Evolutionary conservation across 1,284 basidiomycete genomes (phyloP), one percentile per base, ranked within the genome.

Genomic region (Pterula multifida): DNA sequence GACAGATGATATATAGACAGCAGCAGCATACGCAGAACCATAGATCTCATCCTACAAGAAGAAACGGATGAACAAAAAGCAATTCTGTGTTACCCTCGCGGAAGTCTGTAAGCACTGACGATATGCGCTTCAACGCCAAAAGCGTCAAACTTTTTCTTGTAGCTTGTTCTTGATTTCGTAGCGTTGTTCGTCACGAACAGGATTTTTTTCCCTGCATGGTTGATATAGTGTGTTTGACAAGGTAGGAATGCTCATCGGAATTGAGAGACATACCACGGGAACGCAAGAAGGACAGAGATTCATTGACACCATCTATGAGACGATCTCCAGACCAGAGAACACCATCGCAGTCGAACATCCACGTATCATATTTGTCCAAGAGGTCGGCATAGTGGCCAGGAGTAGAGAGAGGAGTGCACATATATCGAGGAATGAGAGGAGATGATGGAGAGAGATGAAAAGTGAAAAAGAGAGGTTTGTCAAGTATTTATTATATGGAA

Each of bases 101-200:
- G 12, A 42, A 49, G 47, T 22, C 52, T 49, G 49, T 45, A 26
- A 44, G 46, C 39, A 72, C 81, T 62, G 64, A 95, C 93, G 60
- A 88, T 83, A 58, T 85, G 72, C 13, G 84, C 90, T 62, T 93
- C 75, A 45, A 97, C 78, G 26, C 90, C 92, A 51, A 98, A 76
- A 58, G 81, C 74, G 63, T 95, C 87, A 62, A 99, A 97, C 64
- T 94, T 96, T 49, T 75, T 73, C 69, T 91, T 91, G 74, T 94
- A 94, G 60, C 72, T 83, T 63, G 71, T 78, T 49, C 95, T 73
- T 11, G 90, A 94, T 68, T 95, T 94, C 47, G 85, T 92, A n/a
- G 95, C 95, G 63, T 98, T 98, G 70, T 98, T 98, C 25, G 94
- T 97, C 35, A 98, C 93, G 63, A 98, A 99, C 36, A 98, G 71